Evolutionary conservation across 1,284 basidiomycete genomes (phyloP), one percentile per base, ranked within the genome.

Genomic region (Pascua sp.): DNA sequence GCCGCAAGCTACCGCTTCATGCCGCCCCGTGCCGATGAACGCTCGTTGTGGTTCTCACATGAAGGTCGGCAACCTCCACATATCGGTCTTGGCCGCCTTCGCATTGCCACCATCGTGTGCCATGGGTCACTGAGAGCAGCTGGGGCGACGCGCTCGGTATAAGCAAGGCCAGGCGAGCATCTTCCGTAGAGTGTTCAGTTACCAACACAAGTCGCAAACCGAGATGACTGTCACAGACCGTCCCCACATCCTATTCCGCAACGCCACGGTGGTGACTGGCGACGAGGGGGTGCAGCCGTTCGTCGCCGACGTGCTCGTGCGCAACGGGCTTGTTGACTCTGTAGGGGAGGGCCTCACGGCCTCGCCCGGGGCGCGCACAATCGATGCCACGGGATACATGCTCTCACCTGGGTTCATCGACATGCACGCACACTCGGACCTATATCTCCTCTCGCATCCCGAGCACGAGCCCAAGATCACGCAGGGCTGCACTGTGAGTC

Each of bases 351-450:
- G 24, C 24, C 24, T 32, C 24, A 32, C 24, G 24, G 59, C 40
- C 0, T 36, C 51, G 12, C 24, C 16, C 32, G 51, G 49, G 17
- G 44, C 48, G 5, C 52, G 61, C 16, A 38, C 39, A 4, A 57
- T 76, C 36, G 65, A 73, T 16, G 66, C 66, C 1, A 53, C 46
- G 12, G 71, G 72, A 11, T 61, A 54, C 37, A 56, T 61, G n/a
- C 62, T 77, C 1, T 65, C 62, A 17, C 75, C 75, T 7, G 75
- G 75, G 5, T 77, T 77, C 56, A 75, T 77, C 49, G 75, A 77
- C 56, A 65, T 77, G 64, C 75, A 77, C 62, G 75, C 75, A 5
- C 75, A 77, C 58, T 70, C 67, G 11, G 75, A 77, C 58, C 59
- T 76, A 41, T 70, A 73, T 49, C 62, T 77, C 42, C 56, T 77